These are phyloP conservation scores for Cicer arietinum DNA, from an alignment of 306 rosid genomes.

Conservation along the genomic window DNA sequence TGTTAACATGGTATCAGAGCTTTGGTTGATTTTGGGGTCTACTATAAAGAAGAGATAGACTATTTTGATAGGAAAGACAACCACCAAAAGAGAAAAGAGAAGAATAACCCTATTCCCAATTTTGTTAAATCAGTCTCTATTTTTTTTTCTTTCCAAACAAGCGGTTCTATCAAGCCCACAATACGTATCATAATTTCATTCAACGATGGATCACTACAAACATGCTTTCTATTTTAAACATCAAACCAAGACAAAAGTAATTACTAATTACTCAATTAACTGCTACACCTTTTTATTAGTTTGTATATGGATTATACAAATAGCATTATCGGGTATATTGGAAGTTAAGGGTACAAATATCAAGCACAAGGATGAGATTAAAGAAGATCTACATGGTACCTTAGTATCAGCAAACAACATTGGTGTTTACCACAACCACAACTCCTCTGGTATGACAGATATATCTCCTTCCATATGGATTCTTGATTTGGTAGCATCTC, in stretches of 20 bases:
- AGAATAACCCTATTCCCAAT: too few relatives aligned
- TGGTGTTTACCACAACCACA: conserved; percentile 67
- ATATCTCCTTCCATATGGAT: too few relatives aligned
- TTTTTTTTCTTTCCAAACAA: conserved; percentile 36
- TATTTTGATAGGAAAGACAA: too few relatives aligned
- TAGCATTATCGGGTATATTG: conserved; percentile 53
- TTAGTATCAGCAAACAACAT: conserved; percentile 58
- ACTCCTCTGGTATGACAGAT: too few relatives aligned
- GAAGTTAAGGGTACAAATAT: conserved; percentile 47
- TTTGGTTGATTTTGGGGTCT: too few relatives aligned
- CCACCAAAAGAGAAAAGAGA: too few relatives aligned
- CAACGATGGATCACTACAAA: background rate
- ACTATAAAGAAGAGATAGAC: too few relatives aligned
- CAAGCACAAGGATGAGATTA: conserved; percentile 51
- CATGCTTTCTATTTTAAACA: background rate
- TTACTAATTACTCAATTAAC: background rate
- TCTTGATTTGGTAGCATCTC: too few relatives aligned
- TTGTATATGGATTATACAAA: background rate
- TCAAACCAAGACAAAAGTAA: background rate
- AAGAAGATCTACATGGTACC: conserved; percentile 55
- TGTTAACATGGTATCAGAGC: too few relatives aligned
- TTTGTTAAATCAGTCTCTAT: too few relatives aligned
- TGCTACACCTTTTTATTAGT: background rate
- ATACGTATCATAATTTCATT: conserved; percentile 18
- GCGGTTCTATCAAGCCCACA: conserved; percentile 48